phyloP scores from a whole-genome alignment of 164 flowering plant genomes.

The Vitis riparia region DNA sequence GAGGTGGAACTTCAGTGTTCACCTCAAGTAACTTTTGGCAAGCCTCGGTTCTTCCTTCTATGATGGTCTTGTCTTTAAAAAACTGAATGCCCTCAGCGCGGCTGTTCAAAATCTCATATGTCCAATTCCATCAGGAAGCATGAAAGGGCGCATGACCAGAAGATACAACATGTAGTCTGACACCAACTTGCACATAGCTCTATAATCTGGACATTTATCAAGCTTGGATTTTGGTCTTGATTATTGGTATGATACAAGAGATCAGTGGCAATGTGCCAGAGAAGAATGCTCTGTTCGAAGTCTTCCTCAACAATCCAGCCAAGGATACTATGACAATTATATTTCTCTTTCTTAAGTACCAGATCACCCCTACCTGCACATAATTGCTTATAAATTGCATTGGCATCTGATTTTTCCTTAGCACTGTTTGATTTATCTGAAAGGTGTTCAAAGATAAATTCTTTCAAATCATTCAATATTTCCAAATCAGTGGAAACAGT shows the following conservation, averaged over 20 bases:
- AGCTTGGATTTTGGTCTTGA: too few relatives aligned
- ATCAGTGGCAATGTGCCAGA: conserved; percentile 28
- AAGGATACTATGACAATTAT: not conserved
- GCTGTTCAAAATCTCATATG: conserved; percentile 15
- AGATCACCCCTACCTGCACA: not conserved
- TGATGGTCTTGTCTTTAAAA: not conserved
- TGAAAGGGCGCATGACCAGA: too few relatives aligned
- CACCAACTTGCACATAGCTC: conserved; percentile 1
- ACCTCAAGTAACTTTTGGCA: not conserved
- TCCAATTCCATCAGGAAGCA: conserved; percentile 7
- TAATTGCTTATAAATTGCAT: not conserved
- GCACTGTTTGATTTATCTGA: not conserved
- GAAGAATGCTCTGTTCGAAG: conserved; percentile 6
- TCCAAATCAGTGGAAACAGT: not conserved
- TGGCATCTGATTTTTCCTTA: not conserved
- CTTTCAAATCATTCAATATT: too few relatives aligned
- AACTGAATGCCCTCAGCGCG: conserved; percentile 13
- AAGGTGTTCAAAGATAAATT: not conserved
- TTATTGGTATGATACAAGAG: not conserved
- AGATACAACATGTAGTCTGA: conserved; percentile 19
- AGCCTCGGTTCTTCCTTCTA: not conserved
- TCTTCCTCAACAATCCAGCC: conserved; percentile 3
- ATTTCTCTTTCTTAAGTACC: not conserved
- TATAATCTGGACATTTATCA: too few relatives aligned
- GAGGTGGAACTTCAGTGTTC: conserved; percentile 10